Evolutionary conservation across 108 stramenopile species (phyloP), one percentile per base, ranked within the genome.

Genomic region (Nannochloropsis oceanica): DNA sequence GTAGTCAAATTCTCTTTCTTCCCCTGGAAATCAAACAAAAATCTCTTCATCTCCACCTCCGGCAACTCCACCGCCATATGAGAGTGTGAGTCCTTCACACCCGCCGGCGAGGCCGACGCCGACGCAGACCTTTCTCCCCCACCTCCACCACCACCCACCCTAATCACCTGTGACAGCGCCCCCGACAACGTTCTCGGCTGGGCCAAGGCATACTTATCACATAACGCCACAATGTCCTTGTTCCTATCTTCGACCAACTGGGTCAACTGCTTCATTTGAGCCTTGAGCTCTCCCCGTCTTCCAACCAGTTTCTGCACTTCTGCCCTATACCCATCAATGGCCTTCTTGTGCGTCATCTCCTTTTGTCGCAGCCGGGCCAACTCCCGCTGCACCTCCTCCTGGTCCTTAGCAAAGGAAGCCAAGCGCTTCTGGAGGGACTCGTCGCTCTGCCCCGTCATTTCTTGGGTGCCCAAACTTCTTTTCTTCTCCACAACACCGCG

Each of bases 241-340:
- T 85, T 80, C 34, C 94, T 81, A 43, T 87, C 88, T 27, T 83
- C 42, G 83, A 91, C 83, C 80, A 93, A 93, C 13, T 90, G 87
- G 13, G 44, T 84, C 27, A 93, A 44, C 46, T 89, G 92, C 43
- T 85, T 81, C 73, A 89, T 88, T 81, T 93, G 94, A 80, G 92
- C 91, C 42, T 92, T 86, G 90, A 95, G 89, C 26, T 95, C 94
- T n/a, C 59, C 59, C 59, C 59, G 59, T n/a, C n/a, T 18, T n/a
- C 59, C 59, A 7, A 73, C 59, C 59, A 73, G 5, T n/a, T n/a
- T 18, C 10, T 73, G 59, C 8, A 73, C n/a, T 10, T 73, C 59
- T 73, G 59, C 59, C 59, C 59, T 18, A n/a, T 73, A 73, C 22
- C n/a, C n/a, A n/a, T 73, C 59, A 3, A n/a, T 73, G 22, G 59